Percentiles rank a stretch among this genome's conserved stretches.
Conservation (phyloP, 192 early-diverging fungal genomes). For the Backusella sp. region DNA sequence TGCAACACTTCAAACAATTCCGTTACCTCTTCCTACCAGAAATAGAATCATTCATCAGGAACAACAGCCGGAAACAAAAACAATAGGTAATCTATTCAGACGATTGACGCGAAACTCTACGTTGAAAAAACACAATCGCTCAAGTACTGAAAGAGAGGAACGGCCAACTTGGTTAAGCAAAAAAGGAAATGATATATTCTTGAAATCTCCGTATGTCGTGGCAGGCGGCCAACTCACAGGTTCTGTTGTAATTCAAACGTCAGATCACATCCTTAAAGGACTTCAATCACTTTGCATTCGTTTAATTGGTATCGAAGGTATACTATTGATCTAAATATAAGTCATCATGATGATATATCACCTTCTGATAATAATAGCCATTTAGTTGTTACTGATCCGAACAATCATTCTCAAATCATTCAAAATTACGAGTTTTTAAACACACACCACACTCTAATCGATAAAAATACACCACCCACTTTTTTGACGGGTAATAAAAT, state of each 20-base stretch:
- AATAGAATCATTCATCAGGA: background rate
- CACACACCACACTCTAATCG: background rate
- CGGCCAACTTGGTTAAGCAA: constrained; percentile 12
- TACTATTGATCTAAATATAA: background rate
- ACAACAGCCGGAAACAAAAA: background rate
- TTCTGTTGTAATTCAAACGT: constrained; percentile 6
- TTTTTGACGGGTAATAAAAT: background rate
- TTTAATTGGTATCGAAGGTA: constrained; percentile 21
- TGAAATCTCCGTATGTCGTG: constrained; percentile 25
- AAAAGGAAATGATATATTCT: constrained; percentile 15
- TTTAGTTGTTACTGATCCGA: background rate
- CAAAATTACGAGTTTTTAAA: background rate
- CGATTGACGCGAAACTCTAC: constrained; percentile 9
- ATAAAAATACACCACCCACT: background rate
- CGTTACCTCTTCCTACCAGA: background rate
- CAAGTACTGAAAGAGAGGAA: background rate
- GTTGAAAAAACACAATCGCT: background rate
- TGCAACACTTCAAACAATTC: background rate
- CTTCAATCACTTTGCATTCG: constrained; percentile 1
- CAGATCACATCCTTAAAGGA: background rate
- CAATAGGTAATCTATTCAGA: background rate
- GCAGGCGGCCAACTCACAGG: constrained; percentile 17
- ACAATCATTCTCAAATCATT: background rate
- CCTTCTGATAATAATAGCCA: background rate
- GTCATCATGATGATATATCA: background rate